phyloP scores from a whole-genome alignment of 1,284 basidiomycete genomes.

The Apiotrichum laibachii region DNA sequence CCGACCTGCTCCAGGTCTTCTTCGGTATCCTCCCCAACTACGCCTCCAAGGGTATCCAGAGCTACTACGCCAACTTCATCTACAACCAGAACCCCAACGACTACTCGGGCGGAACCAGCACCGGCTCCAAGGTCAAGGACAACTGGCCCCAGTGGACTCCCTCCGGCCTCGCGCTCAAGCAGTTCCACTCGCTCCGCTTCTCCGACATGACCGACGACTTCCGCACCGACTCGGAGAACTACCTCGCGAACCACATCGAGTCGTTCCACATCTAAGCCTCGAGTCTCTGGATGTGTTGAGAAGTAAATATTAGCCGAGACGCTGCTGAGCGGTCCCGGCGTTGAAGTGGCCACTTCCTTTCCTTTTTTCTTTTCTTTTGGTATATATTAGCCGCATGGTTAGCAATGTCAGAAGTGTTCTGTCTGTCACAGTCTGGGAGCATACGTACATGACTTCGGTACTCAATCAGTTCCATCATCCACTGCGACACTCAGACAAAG shows the following conservation, averaged over 20 bases:
- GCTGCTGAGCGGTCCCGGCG: too few species aligned
- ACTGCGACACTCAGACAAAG: too few species aligned
- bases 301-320: too few species aligned
- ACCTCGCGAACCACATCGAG: slow-evolving; percentile 4
- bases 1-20: slow-evolving; percentile 22
- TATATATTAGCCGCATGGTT: too few species aligned
- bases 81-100: slow-evolving; percentile 26
- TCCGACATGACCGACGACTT: slow-evolving; percentile 12
- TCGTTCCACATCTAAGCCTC: slow-evolving; percentile 2
- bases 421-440: too few species aligned
- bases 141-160: slow-evolving; percentile 16
- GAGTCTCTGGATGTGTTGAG: too few species aligned
- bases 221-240: slow-evolving; percentile 1
- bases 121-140: slow-evolving; percentile 8
- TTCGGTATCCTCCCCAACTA: slow-evolving; percentile 21
- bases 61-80: slow-evolving; percentile 24
- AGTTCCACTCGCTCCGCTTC: slow-evolving; percentile 14
- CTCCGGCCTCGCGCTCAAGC: slow-evolving; percentile 5
- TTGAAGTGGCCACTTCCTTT: too few species aligned
- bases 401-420: too few species aligned
- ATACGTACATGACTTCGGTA: too few species aligned
- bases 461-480: too few species aligned
- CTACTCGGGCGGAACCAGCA: slow-evolving; percentile 11
- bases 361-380: too few species aligned
- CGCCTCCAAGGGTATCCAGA: slow-evolving; percentile 15